Evolutionary conservation across 306 rosid species (phyloP).

Genomic region (Cicer cuneatum): DNA sequence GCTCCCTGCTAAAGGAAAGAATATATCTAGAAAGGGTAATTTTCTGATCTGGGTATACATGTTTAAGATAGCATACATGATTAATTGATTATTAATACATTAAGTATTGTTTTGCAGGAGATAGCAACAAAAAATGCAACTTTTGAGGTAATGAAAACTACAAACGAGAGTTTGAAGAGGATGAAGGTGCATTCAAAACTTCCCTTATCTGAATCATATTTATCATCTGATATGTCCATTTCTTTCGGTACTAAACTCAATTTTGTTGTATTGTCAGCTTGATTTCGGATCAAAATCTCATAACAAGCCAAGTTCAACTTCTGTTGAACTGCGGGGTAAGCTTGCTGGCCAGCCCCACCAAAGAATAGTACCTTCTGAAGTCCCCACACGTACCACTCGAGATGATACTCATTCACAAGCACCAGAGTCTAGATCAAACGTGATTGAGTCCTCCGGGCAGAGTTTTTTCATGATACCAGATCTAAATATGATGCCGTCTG

Average conservation of each 20-base stretch:
- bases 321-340: constrained; percentile 36
- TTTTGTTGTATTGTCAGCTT: constrained; percentile 52
- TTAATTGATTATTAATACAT: constrained; percentile 12
- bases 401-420: constrained; percentile 41
- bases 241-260: constrained; percentile 3
- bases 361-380: constrained; percentile 47
- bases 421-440: constrained; percentile 49
- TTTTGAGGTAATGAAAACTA: constrained; percentile 59
- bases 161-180: constrained; percentile 76
- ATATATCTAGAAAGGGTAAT: constrained; percentile 61
- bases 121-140: constrained; percentile 59
- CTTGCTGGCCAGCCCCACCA: constrained; percentile 58
- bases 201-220: background rate
- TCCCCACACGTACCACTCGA: constrained; percentile 27
- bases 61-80: background rate
- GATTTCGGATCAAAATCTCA: constrained; percentile 57
- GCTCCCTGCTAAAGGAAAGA: constrained; percentile 72
- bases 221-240: background rate
- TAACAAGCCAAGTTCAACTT: constrained; percentile 46
- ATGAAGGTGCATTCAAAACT: constrained; percentile 62
- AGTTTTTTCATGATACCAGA: constrained; percentile 73
- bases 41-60: background rate
- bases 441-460: constrained; percentile 38
- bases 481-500: constrained; percentile 73
- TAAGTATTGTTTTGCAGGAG: constrained; percentile 57